phyloP scores from a whole-genome alignment of 202 grass and related monocot genomes.

The Carex arenaria region DNA sequence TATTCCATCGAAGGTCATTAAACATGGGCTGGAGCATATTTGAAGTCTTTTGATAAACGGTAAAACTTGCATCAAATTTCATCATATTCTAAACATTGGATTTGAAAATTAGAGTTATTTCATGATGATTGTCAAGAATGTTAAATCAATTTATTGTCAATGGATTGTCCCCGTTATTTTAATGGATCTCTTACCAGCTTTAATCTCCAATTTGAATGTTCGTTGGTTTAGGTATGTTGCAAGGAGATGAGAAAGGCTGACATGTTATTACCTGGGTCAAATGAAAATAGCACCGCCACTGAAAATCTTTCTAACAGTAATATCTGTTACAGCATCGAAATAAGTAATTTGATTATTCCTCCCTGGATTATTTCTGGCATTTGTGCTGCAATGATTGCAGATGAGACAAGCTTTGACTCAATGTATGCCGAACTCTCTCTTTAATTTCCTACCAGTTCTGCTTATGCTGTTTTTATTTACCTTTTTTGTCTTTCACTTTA shows the following conservation, averaged over 20 bases:
- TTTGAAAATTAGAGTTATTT: neutral
- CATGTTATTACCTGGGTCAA: constrained; percentile 28
- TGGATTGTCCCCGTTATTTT: neutral
- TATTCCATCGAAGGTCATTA: neutral
- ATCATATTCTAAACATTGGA: neutral
- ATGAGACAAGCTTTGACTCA: constrained; percentile 41
- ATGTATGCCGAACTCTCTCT: constrained; percentile 27
- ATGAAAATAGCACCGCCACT: constrained; percentile 5
- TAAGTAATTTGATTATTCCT: constrained; percentile 58
- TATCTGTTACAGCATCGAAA: constrained; percentile 81
- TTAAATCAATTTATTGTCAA: neutral
- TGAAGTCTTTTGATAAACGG: neutral
- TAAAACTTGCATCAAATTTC: neutral
- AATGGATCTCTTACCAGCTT: neutral
- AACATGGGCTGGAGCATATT: neutral
- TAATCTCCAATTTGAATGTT: neutral
- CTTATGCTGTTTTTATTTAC: neutral
- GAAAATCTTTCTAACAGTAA: constrained; percentile 29
- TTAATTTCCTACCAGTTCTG: neutral
- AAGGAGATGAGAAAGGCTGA: constrained; percentile 81
- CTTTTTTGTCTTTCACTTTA: neutral
- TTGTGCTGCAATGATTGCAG: constrained; percentile 48
- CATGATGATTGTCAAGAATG: neutral
- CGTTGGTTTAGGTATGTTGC: constrained; percentile 42
- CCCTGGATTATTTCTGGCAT: constrained; percentile 70